Conservation (phyloP, 1,284 basidiomycete genomes). For the Chondrostereum purpureum region DNA sequence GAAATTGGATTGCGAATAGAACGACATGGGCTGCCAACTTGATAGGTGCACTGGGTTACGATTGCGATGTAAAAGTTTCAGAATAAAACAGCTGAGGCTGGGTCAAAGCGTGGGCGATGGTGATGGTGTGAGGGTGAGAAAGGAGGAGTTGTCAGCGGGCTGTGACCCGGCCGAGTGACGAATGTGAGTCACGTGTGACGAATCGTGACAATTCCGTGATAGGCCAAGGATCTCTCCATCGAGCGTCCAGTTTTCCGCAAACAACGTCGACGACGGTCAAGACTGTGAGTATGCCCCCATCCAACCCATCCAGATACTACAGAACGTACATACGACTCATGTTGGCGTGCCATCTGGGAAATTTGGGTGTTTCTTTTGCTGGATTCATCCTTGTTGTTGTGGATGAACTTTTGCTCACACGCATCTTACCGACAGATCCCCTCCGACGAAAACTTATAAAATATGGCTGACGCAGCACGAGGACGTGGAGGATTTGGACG, state of each 20-base stretch:
- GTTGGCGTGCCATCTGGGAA: neutral
- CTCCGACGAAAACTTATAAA: conserved; percentile 17
- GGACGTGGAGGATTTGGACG: conserved; percentile 86
- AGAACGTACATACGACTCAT: neutral
- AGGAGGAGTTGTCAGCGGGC: too few relatives aligned
- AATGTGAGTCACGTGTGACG: too few relatives aligned
- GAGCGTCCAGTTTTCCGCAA: too few relatives aligned
- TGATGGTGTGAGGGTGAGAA: neutral
- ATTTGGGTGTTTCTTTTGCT: conserved; percentile 13
- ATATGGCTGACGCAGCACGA: conserved; percentile 76
- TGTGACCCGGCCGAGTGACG: too few relatives aligned
- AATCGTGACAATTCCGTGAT: too few relatives aligned
- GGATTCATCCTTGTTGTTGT: conserved; percentile 24
- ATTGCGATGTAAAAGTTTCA: too few relatives aligned
- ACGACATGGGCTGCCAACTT: conserved; percentile 81
- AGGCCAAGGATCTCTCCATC: too few relatives aligned
- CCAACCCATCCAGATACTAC: neutral
- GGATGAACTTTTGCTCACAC: conserved; percentile 21
- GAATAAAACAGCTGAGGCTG: neutral
- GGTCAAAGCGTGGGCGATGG: neutral
- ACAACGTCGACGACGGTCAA: conserved; percentile 7
- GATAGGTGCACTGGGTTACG: conserved; percentile 23
- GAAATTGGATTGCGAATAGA: conserved; percentile 62
- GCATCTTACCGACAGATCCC: neutral
- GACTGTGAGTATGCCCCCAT: conserved; percentile 11